A percentile compares a stretch with the other conserved stretches of the same genome.
These are phyloP conservation scores for Calocybe gangraenosa DNA, from an alignment of 768 basidiomycete species.

Conservation along the genomic window DNA sequence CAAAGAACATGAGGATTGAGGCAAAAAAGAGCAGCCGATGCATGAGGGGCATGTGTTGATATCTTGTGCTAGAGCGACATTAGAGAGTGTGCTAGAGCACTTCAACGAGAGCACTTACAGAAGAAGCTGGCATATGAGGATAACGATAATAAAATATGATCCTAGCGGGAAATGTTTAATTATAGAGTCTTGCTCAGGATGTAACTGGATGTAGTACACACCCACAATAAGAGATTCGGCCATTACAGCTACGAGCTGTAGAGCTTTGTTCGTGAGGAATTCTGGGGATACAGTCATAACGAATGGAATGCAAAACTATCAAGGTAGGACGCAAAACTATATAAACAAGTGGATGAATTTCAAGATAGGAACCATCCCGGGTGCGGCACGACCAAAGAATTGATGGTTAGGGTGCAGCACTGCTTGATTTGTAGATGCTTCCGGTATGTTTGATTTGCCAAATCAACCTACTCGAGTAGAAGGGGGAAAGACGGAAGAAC, in stretches of 20 bases:
- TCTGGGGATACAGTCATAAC: not conserved
- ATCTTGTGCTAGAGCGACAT: not conserved
- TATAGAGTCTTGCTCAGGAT: not conserved
- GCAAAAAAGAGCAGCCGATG: slow-evolving; percentile 7
- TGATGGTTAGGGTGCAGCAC: too few species aligned
- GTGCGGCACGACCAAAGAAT: too few species aligned
- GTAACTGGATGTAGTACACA: too few species aligned
- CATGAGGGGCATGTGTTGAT: not conserved
- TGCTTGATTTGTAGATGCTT: too few species aligned
- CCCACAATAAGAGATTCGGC: slow-evolving; percentile 4
- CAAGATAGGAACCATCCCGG: too few species aligned
- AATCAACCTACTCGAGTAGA: too few species aligned
- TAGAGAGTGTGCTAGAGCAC: not conserved
- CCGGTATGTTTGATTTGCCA: too few species aligned
- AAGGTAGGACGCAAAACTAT: too few species aligned
- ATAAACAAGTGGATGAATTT: too few species aligned
- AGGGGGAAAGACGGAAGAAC: too few species aligned
- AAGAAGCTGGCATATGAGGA: not conserved
- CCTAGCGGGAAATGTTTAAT: not conserved
- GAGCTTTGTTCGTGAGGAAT: not conserved
- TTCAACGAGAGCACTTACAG: not conserved
- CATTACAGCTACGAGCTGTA: slow-evolving; percentile 4
- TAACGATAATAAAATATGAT: slow-evolving; percentile 1
- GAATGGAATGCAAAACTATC: too few species aligned
- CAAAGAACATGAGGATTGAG: slow-evolving; percentile 11